A percentile compares a stretch with the other conserved stretches of the same genome.
These are phyloP conservation scores for Mariannaea sp. DNA, from an alignment of 2,329 filamentous ascomycete species.

Conservation along the genomic window DNA sequence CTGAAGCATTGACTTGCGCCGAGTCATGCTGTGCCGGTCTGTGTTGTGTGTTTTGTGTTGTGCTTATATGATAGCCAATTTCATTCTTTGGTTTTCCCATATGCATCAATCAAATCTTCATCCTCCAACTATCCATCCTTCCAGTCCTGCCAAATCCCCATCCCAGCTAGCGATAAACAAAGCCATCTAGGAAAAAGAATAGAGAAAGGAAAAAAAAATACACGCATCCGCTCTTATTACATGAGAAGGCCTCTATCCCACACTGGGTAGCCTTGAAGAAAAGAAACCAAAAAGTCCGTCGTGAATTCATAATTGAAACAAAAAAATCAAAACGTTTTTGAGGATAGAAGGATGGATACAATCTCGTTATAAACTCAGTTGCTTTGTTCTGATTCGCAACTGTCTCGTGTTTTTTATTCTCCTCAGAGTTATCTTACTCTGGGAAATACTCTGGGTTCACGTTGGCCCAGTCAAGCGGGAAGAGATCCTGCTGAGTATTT, in stretches of 20 bases:
- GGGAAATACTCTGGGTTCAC: conserved; percentile 35
- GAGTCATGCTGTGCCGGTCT: conserved; percentile 16
- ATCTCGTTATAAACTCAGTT: conserved; percentile 24
- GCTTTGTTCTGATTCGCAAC: conserved; percentile 17
- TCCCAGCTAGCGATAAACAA: conserved; percentile 17
- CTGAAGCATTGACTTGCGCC: too few species aligned
- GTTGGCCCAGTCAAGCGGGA: conserved; percentile 51
- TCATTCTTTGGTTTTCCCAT: conserved; percentile 18
- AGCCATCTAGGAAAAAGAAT: conserved; percentile 20
- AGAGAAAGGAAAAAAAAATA: conserved; percentile 22
- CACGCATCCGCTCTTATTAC: conserved; percentile 32
- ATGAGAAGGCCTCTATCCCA: conserved; percentile 24
- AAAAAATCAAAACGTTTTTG: conserved; percentile 25
- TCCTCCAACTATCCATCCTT: background rate
- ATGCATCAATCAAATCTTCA: conserved; percentile 7
- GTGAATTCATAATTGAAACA: conserved; percentile 31
- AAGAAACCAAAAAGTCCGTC: conserved; percentile 23
- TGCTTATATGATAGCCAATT: conserved; percentile 30
- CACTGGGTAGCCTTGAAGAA: conserved; percentile 22
- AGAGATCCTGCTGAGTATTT: conserved; percentile 56
- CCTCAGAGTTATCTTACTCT: background rate
- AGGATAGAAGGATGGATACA: conserved; percentile 23
- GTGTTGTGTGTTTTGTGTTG: conserved; percentile 20
- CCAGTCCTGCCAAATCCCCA: conserved; percentile 7
- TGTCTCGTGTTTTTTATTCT: background rate